These are phyloP conservation scores for Hygrocybe punicea DNA, from an alignment of 768 basidiomycete species.

Conservation along the genomic window DNA sequence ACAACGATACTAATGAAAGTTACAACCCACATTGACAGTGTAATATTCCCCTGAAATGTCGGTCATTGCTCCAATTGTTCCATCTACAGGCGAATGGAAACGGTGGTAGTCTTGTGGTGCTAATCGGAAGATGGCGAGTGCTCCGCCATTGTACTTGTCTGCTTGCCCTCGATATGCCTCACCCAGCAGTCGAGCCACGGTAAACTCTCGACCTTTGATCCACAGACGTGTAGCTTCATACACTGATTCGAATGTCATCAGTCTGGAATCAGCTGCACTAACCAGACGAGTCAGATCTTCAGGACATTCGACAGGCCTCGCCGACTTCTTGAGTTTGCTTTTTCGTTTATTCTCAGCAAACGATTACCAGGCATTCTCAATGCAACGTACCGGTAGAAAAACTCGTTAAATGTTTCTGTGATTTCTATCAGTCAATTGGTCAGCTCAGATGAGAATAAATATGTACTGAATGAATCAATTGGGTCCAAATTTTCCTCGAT, in stretches of 20 bases:
- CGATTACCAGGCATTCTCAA: background rate
- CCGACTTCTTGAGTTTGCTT: constrained; percentile 81
- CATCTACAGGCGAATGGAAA: constrained; percentile 86
- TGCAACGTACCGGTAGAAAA: constrained; percentile 66
- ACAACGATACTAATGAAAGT: background rate
- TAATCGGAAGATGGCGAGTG: constrained; percentile 83
- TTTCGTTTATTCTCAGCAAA: constrained; percentile 10
- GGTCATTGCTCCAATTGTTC: constrained; percentile 76
- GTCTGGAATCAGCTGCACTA: constrained; percentile 91
- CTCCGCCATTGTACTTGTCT: constrained; percentile 73
- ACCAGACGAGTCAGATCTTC: constrained; percentile 78
- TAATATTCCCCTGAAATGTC: constrained; percentile 91
- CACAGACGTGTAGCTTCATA: constrained; percentile 83
- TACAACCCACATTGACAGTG: constrained; percentile 77
- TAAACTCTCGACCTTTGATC: constrained; percentile 97
- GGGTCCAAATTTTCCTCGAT: constrained; percentile 82
- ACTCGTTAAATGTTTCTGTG: constrained; percentile 86
- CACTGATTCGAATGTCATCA: constrained; percentile 90
- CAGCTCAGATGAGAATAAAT: background rate
- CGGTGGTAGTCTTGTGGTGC: constrained; percentile 97
- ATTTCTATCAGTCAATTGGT: constrained; percentile 4
- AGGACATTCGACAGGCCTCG: constrained; percentile 69
- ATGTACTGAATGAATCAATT: constrained; percentile 75
- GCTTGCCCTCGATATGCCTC: constrained; percentile 68
- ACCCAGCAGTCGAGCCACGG: constrained; percentile 73